phyloP scores from a whole-genome alignment of 108 stramenopile genomes.

The Stephanodiscus triporus region DNA sequence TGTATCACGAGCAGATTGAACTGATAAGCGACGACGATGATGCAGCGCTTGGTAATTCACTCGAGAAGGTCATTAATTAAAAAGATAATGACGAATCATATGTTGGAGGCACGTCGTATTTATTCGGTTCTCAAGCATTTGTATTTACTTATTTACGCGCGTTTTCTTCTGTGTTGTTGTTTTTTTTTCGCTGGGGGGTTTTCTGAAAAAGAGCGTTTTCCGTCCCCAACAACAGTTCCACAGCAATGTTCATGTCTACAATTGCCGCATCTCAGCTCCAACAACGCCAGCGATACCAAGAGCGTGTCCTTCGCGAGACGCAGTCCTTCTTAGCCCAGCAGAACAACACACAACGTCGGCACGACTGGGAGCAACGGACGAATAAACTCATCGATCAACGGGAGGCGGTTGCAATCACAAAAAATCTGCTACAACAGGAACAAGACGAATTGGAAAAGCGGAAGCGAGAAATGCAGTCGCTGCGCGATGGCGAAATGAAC shows the following conservation, averaged over 20 bases:
- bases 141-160: too few relatives aligned
- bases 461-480: conserved; percentile 27
- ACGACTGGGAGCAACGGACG: conserved; percentile 39
- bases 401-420: conserved; percentile 15
- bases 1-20: conserved; percentile 48
- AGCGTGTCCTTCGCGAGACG: conserved; percentile 37
- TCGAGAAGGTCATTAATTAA: conserved; percentile 32
- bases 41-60: background rate
- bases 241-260: conserved; percentile 7
- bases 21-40: conserved; percentile 32
- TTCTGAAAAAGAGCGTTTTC: background rate
- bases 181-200: too few relatives aligned
- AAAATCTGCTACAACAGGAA: conserved; percentile 21
- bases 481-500: conserved; percentile 39
- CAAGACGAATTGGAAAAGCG: conserved; percentile 22
- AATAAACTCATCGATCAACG: conserved; percentile 31
- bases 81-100: background rate
- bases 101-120: background rate
- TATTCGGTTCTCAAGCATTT: too few relatives aligned
- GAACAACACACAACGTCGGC: conserved; percentile 25
- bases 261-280: conserved; percentile 26
- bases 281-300: conserved; percentile 39
- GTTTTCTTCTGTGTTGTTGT: conserved; percentile 9
- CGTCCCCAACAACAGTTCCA: background rate
- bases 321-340: conserved; percentile 39